Conservation (phyloP, 2,329 filamentous ascomycete genomes). For the Pseudodiploospora longispora region DNA sequence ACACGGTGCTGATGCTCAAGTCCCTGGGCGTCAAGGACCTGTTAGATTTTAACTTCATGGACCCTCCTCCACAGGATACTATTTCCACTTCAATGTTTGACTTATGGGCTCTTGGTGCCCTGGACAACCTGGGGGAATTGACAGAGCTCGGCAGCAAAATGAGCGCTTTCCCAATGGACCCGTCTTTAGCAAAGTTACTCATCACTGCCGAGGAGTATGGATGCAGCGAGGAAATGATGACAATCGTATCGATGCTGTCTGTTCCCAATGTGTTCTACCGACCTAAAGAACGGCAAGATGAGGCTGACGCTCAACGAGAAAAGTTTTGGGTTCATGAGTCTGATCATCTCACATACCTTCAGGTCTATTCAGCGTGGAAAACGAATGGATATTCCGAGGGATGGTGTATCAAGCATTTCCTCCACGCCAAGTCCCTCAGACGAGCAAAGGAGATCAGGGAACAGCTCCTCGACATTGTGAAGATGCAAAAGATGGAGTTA, state of each 20-base stretch:
- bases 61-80: conserved; percentile 93
- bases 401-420: conserved; percentile 89
- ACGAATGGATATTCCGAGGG: conserved; percentile 80
- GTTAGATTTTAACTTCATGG: conserved; percentile 98
- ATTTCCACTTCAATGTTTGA: conserved; percentile 97
- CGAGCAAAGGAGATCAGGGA: conserved; percentile 90
- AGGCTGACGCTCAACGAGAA: conserved; percentile 88
- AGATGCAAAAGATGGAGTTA: conserved; percentile 82
- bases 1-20: conserved; percentile 89
- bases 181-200: conserved; percentile 85
- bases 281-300: conserved; percentile 91
- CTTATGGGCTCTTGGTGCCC: conserved; percentile 86
- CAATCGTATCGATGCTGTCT: conserved; percentile 95
- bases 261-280: conserved; percentile 96
- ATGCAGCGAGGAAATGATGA: conserved; percentile 96
- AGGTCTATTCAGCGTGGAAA: conserved; percentile 95
- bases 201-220: conserved; percentile 85
- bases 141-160: conserved; percentile 83
- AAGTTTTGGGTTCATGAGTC: conserved; percentile 99
- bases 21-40: conserved; percentile 90
- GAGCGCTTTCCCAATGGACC: conserved; percentile 98
- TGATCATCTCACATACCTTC: conserved; percentile 89
- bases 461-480: conserved; percentile 90
- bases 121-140: conserved; percentile 89
- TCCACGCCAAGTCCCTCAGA: conserved; percentile 89